Percentiles rank a stretch among this genome's conserved stretches.
phyloP scores from a whole-genome alignment of 2,329 filamentous ascomycete genomes.

The Penicillium glabrum region DNA sequence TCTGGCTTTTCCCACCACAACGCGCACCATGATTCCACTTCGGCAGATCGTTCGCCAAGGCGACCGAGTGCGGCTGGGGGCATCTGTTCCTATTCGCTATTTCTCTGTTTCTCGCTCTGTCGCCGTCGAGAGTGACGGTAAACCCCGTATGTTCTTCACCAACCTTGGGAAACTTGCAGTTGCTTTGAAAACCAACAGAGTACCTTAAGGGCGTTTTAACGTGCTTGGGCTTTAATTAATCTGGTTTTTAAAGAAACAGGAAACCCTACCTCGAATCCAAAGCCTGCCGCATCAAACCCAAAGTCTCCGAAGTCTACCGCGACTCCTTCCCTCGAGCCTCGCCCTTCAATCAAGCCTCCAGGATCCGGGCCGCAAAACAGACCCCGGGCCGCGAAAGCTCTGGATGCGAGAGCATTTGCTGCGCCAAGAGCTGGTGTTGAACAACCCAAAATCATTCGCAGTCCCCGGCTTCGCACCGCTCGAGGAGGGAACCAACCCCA shows the following conservation, averaged over 20 bases:
- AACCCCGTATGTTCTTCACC: slow-evolving; percentile 25
- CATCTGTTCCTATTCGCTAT: slow-evolving; percentile 20
- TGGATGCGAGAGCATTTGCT: slow-evolving; percentile 40
- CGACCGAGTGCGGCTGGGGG: slow-evolving; percentile 13
- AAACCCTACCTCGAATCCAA: slow-evolving; percentile 2
- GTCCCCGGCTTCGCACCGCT: slow-evolving; percentile 24
- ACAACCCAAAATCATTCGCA: slow-evolving; percentile 33
- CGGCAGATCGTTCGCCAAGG: slow-evolving; percentile 18
- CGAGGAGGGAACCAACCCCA: slow-evolving; percentile 17
- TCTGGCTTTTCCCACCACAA: neutral
- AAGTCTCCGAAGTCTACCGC: slow-evolving; percentile 1
- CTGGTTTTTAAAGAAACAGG: slow-evolving; percentile 5
- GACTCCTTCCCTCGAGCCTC: slow-evolving; percentile 16
- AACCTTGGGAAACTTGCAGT: neutral
- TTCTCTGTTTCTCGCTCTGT: slow-evolving; percentile 25
- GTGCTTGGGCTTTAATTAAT: neutral
- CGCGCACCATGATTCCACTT: slow-evolving; percentile 28
- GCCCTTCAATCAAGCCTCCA: slow-evolving; percentile 16
- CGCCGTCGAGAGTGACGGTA: slow-evolving; percentile 16
- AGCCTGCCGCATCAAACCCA: slow-evolving; percentile 7
- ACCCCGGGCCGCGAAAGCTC: slow-evolving; percentile 25
- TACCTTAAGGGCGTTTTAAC: neutral
- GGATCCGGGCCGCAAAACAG: slow-evolving; percentile 15
- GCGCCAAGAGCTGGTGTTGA: slow-evolving; percentile 28
- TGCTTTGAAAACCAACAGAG: neutral